These are phyloP conservation scores for Berberis vulgaris DNA, from an alignment of 164 flowering plant species.

Conservation along the genomic window DNA sequence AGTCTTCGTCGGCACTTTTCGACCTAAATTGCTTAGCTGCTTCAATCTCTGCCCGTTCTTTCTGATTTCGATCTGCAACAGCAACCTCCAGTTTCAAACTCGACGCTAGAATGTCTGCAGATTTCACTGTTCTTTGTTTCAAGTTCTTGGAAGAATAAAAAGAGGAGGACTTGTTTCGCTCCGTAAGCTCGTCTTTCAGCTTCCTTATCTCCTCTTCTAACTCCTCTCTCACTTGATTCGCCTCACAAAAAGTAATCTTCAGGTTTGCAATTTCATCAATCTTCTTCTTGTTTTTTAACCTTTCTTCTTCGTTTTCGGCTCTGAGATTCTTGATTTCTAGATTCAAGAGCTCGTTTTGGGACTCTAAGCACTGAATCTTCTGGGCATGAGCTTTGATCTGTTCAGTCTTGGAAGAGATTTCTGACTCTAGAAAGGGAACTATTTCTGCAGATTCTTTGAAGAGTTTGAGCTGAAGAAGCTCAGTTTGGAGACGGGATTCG, in stretches of 20 bases:
- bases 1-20: too few species aligned
- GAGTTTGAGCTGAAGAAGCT: slow-evolving; percentile 67
- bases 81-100: too few species aligned
- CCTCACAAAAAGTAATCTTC: too few species aligned
- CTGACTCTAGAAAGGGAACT: slow-evolving; percentile 58
- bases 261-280: not conserved
- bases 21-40: too few species aligned
- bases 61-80: too few species aligned
- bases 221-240: slow-evolving; percentile 2
- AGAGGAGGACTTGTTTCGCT: too few species aligned
- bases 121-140: too few species aligned
- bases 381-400: slow-evolving; percentile 25
- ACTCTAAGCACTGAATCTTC: slow-evolving; percentile 34
- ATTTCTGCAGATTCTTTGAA: slow-evolving; percentile 57
- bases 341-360: slow-evolving; percentile 42
- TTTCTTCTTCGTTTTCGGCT: slow-evolving; percentile 24
- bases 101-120: too few species aligned
- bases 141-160: too few species aligned
- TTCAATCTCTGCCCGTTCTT: too few species aligned
- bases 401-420: slow-evolving; percentile 39
- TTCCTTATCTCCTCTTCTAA: not conserved
- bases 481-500: slow-evolving; percentile 59
- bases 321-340: slow-evolving; percentile 27
- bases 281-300: slow-evolving; percentile 20
- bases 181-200: slow-evolving; percentile 6